Conservation (phyloP, 2,329 filamentous ascomycete genomes). For the Dendryphion nanum region DNA sequence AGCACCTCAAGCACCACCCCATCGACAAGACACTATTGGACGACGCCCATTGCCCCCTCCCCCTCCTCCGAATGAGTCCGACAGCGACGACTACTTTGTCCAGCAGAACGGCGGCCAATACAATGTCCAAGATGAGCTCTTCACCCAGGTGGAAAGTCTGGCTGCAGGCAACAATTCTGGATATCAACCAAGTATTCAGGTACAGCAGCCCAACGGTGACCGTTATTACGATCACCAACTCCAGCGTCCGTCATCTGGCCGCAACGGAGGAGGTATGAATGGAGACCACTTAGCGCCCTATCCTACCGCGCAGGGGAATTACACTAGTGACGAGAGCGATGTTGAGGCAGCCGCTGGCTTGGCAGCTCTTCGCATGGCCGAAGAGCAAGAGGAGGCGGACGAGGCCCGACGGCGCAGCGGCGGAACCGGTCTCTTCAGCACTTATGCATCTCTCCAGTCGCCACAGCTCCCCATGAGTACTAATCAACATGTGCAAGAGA, state of each 20-base stretch:
- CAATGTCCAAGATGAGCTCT: slow-evolving; percentile 55
- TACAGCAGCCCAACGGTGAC: slow-evolving; percentile 32
- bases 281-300: slow-evolving; percentile 45
- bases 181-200: slow-evolving; percentile 37
- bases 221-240: slow-evolving; percentile 26
- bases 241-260: slow-evolving; percentile 19
- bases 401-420: slow-evolving; percentile 59
- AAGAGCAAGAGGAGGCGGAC: slow-evolving; percentile 68
- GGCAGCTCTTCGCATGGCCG: slow-evolving; percentile 79
- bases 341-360: slow-evolving; percentile 82
- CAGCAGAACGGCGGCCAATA: slow-evolving; percentile 27
- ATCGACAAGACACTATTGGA: slow-evolving; percentile 51
- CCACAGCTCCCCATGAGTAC: slow-evolving; percentile 41
- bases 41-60: slow-evolving; percentile 62
- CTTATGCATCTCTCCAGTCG: slow-evolving; percentile 42
- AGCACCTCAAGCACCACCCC: slow-evolving; percentile 47
- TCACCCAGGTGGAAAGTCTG: slow-evolving; percentile 56
- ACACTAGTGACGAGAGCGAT: slow-evolving; percentile 71
- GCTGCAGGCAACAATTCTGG: slow-evolving; percentile 31
- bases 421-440: slow-evolving; percentile 53
- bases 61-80: slow-evolving; percentile 52
- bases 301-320: slow-evolving; percentile 21
- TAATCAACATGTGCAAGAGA: slow-evolving; percentile 16
- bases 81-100: slow-evolving; percentile 42
- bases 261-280: slow-evolving; percentile 46